These are phyloP conservation scores for Candida nonsorbophila DNA, from an alignment of 805 yeast genomes.

Conservation along the genomic window DNA sequence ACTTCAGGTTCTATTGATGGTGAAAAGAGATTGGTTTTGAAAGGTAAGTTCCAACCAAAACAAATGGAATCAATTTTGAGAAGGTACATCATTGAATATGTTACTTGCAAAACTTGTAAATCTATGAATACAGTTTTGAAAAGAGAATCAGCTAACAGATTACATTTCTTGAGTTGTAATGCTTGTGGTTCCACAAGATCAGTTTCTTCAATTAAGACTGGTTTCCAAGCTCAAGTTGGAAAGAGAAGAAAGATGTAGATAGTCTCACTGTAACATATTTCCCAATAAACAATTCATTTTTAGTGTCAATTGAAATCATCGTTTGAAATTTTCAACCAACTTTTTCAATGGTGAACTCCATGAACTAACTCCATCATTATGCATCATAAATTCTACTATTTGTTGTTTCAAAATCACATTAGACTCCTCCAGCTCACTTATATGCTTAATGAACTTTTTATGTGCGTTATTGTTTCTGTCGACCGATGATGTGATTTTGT, in stretches of 20 bases:
- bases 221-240: constrained; percentile 98
- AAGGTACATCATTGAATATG: constrained; percentile 95
- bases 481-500: constrained; percentile 23
- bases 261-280: background rate
- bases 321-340: constrained; percentile 33
- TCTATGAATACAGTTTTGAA: constrained; percentile 93
- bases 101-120: constrained; percentile 98
- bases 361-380: constrained; percentile 48
- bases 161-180: constrained; percentile 95
- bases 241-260: constrained; percentile 60
- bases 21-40: constrained; percentile 91
- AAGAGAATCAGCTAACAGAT: constrained; percentile 94
- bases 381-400: constrained; percentile 50
- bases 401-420: constrained; percentile 16
- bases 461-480: constrained; percentile 4
- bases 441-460: constrained; percentile 10
- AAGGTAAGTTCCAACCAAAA: constrained; percentile 97
- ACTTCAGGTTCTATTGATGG: constrained; percentile 99
- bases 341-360: constrained; percentile 71
- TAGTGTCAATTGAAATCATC: no score
- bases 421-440: constrained; percentile 1
- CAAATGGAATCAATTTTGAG: constrained; percentile 95
- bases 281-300: constrained; percentile 1
- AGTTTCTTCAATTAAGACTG: constrained; percentile 95
- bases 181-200: constrained; percentile 97